Base-by-base conservation (phyloP, 805 yeast species). In the Saccharomyces jurei region DNA sequence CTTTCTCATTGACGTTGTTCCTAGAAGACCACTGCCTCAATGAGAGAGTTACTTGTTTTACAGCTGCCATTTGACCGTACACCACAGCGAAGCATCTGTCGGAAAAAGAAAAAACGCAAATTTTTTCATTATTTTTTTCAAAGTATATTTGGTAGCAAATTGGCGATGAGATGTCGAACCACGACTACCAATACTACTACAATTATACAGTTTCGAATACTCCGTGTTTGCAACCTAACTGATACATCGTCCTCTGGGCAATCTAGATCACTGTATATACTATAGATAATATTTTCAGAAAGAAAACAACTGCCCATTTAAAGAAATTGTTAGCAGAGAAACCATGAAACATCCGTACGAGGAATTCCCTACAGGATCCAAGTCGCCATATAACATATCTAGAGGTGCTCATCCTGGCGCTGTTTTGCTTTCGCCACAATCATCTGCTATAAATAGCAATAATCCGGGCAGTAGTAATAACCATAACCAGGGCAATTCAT, bases 1-100 rank as follows among this genome's bases (percentile, higher is more conserved):
- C 67, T 94, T 94, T 67, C 74, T 94, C 54, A 94, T 94, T 61
- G 99, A 94, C 68, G 89, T 94, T 29, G 97, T 92, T 4, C 98
- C 99, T 5, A 76, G 97, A 54, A 96, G 87, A 62, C 25, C 44
- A 17, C 44, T 36, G 6, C 44, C 44, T n/a, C 25, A 36, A 17
- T 36, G 44, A 36, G 41, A 36, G 44, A 21, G 22, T 36, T 36
- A 6, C 4, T 36, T 4, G 44, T 36, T 36, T 17, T 36, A 36
- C 44, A 36, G 44, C 44, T 36, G 25, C 44, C 25, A 36, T 36
- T 31, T 36, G 10, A 36, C 44, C 44, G 44, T 36, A 22, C 44
- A 36, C 44, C 44, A 36, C 44, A 36, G 44, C 44, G 1, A 36
- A 36, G 8, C 17, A 9, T 17, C 44, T 17, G 44, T 36, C 17